Evolutionary conservation across 2,329 filamentous ascomycete species (phyloP), one percentile per base, ranked within the genome.

Genomic region (Pezicula neosporulosa): DNA sequence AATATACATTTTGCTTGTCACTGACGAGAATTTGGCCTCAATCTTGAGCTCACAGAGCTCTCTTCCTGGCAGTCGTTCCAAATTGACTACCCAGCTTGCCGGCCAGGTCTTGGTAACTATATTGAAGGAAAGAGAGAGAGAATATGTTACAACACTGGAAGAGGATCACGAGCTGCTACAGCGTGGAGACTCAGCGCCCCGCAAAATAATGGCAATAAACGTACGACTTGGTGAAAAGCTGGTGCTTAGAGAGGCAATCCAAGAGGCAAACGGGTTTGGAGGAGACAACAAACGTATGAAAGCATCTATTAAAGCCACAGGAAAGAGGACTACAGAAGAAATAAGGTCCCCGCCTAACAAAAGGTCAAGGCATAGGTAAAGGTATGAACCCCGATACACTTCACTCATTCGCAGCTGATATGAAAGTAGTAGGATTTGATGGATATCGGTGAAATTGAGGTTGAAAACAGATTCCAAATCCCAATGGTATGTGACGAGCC

Each of bases 191-290:
- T 62, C 55, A 24, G 41, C 64, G 15, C 45, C 63, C 50, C 65
- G 72, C 51, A 63, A 57, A 13, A 64, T 61, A 37, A 83, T 85
- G 78, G 83, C 84, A 0, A 62, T 80, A 38, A 70, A 81, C 56
- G 82, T 87, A 18, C 76, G 84, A 53, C 66, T 80, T 4, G 84
- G 84, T n/a, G 84, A 88, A 66, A 86, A 86, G 61, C 70, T 74
- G 56, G 74, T 87, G 4, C 57, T 87, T n/a, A 68, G 69, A 49
- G 67, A 74, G 56, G 68, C 79, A 1, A 69, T 73, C 48, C 53
- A 59, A 39, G 68, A 72, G 57, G 68, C 74, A 33, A 48, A 33
- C 18, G 50, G 54, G 9, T 67, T 65, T 38, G 36, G 49, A 5
- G 60, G 51, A 47, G 58, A 48, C 56, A 65, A 67, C 46, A 65